A percentile compares a stretch with the other conserved stretches of the same genome.
Evolutionary conservation across 495 filamentous ascomycete species (phyloP).

Genomic region (Aspergillus avenaceus): DNA sequence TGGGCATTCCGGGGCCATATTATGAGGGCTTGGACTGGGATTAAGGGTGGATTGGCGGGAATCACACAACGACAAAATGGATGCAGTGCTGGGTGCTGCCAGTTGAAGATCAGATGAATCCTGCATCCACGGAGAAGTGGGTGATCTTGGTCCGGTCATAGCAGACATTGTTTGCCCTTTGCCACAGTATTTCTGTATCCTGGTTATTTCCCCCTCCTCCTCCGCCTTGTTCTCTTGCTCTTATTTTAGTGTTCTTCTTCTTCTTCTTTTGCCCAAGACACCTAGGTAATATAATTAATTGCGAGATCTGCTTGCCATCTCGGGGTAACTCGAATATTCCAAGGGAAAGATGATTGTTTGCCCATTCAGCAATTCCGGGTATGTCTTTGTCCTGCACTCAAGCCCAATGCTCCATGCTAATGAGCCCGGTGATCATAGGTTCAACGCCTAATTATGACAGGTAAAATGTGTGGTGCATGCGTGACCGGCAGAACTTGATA

Average conservation of each 20-base stretch:
- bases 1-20: conserved; percentile 40
- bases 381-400: no score
- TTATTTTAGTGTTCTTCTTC: no score
- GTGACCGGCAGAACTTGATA: no score
- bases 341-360: not conserved
- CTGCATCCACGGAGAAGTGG: conserved; percentile 43
- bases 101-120: conserved; percentile 25
- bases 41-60: conserved; percentile 38
- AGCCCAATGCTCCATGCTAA: no score
- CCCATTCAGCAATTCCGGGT: no score
- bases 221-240: no score
- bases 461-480: no score
- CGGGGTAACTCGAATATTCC: conserved; percentile 1
- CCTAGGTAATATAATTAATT: conserved; percentile 2
- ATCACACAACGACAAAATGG: conserved; percentile 26
- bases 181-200: conserved; percentile 1
- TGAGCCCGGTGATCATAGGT: no score
- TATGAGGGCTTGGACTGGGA: conserved; percentile 34
- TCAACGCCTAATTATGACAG: no score
- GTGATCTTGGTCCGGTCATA: conserved; percentile 46
- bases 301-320: conserved; percentile 15
- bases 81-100: conserved; percentile 23
- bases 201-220: no score
- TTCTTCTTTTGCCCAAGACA: no score
- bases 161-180: conserved; percentile 21